Conservation (phyloP, 2,329 filamentous ascomycete genomes). For the Scedosporium aurantiacum region DNA sequence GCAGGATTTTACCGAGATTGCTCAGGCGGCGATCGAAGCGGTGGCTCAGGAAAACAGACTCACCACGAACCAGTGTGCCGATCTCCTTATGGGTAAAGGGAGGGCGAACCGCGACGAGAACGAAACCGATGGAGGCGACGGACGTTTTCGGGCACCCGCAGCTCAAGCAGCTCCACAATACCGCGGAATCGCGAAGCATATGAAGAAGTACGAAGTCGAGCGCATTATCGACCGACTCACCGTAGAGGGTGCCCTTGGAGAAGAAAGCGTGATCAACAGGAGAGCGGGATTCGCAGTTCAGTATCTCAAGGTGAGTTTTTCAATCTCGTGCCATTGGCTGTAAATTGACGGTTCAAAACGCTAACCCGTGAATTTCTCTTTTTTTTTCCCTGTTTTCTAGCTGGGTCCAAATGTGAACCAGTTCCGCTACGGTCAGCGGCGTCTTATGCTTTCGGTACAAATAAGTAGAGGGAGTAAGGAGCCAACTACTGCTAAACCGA, state of each 20-base stretch:
- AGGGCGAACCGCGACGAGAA: neutral
- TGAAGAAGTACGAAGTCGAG: slow-evolving; percentile 69
- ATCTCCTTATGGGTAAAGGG: slow-evolving; percentile 62
- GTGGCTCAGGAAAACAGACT: slow-evolving; percentile 54
- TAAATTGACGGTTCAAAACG: neutral
- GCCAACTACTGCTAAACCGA: slow-evolving; percentile 20
- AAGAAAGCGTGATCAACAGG: slow-evolving; percentile 56
- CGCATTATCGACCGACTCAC: slow-evolving; percentile 71
- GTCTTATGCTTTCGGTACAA: slow-evolving; percentile 33
- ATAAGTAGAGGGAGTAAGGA: slow-evolving; percentile 21
- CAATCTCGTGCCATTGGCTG: neutral
- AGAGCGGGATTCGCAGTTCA: slow-evolving; percentile 57
- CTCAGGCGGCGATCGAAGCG: slow-evolving; percentile 51
- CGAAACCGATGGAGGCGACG: slow-evolving; percentile 2
- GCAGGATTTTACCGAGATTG: slow-evolving; percentile 67
- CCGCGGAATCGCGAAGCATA: slow-evolving; percentile 56
- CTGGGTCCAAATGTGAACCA: slow-evolving; percentile 28
- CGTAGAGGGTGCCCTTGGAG: slow-evolving; percentile 60
- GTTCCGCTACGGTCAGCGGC: slow-evolving; percentile 33
- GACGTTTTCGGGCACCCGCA: neutral
- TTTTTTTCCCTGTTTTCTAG: too few relatives aligned
- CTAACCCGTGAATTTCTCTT: neutral
- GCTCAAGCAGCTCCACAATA: slow-evolving; percentile 15
- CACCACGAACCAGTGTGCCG: slow-evolving; percentile 71
- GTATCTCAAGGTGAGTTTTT: slow-evolving; percentile 50